Evolutionary conservation across 2,329 filamentous ascomycete genomes (phyloP), one percentile per base, ranked within the genome.

Genomic region (Scytalidium sp.): DNA sequence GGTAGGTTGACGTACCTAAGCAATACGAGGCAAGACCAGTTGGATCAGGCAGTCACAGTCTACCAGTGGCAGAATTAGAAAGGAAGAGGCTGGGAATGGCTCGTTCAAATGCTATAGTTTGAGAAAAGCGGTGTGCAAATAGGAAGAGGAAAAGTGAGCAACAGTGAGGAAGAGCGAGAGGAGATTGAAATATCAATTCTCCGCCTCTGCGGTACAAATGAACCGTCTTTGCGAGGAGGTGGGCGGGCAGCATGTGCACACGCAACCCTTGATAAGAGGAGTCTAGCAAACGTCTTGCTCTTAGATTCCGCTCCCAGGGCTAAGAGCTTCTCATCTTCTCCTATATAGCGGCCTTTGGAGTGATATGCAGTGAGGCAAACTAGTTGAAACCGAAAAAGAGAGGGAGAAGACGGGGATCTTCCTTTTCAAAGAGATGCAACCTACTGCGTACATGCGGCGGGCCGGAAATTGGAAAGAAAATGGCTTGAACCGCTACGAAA

Each of bases 41-140:
- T n/a, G n/a, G n/a, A n/a, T n/a, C n/a, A n/a, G n/a, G n/a, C n/a
- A n/a, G n/a, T n/a, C n/a, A n/a, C n/a, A n/a, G n/a, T n/a, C n/a
- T n/a, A n/a, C n/a, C n/a, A n/a, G n/a, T n/a, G n/a, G n/a, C n/a
- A n/a, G n/a, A n/a, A n/a, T n/a, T 36, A n/a, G 32, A 36, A 36
- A 36, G 17, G 5, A 8, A 36, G 32, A 36, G 32, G 32, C 32
- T 36, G 32, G 32, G 32, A 36, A 36, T 36, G 11, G 13, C 5
- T 5, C 8, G 32, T 36, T 36, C 32, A 36, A 36, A 36, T 36
- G 32, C 32, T 36, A 36, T 5, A n/a, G 13, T 15, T 29, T 15
- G 32, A 21, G 54, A 59, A 43, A 13, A 40, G 56, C 51, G 53
- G 52, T 61, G 59, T 60, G 60, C 46, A 50, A 46, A 45, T 21